Percentiles rank a stretch among this genome's conserved stretches.
These are phyloP conservation scores for Penicillium paneum DNA, from an alignment of 2,329 filamentous ascomycete species.

Conservation along the genomic window DNA sequence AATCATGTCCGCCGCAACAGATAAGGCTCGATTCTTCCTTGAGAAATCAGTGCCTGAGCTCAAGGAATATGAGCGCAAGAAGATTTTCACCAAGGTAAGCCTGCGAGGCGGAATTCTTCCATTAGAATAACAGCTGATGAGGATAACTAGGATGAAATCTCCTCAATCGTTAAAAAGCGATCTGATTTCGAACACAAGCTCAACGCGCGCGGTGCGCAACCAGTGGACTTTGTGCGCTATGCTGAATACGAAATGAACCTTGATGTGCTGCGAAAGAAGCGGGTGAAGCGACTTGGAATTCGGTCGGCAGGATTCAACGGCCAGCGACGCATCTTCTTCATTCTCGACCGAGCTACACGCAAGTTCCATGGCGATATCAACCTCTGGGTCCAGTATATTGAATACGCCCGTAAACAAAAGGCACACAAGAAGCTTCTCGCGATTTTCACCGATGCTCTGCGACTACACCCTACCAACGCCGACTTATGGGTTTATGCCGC, in stretches of 20 bases:
- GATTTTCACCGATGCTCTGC: slow-evolving; percentile 65
- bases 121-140: slow-evolving; percentile 5
- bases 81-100: slow-evolving; percentile 75
- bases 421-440: slow-evolving; percentile 59
- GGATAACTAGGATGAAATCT: slow-evolving; percentile 72
- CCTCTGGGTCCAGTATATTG: slow-evolving; percentile 87
- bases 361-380: slow-evolving; percentile 78
- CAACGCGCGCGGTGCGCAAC: slow-evolving; percentile 72
- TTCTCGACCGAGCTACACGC: slow-evolving; percentile 80
- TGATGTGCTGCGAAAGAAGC: slow-evolving; percentile 75
- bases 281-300: slow-evolving; percentile 76
- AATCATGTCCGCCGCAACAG: slow-evolving; percentile 75
- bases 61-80: slow-evolving; percentile 86
- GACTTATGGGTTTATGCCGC: slow-evolving; percentile 84
- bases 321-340: slow-evolving; percentile 79
- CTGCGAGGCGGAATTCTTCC: slow-evolving; percentile 14
- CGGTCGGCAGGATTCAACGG: slow-evolving; percentile 68
- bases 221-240: slow-evolving; percentile 80
- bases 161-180: slow-evolving; percentile 80
- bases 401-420: slow-evolving; percentile 69
- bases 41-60: slow-evolving; percentile 90
- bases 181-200: slow-evolving; percentile 92
- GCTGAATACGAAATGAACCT: slow-evolving; percentile 66
- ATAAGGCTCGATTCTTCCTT: slow-evolving; percentile 93
- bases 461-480: slow-evolving; percentile 79